These are phyloP conservation scores for Magnolia sinica DNA, from an alignment of 164 flowering plant genomes.

Conservation along the genomic window DNA sequence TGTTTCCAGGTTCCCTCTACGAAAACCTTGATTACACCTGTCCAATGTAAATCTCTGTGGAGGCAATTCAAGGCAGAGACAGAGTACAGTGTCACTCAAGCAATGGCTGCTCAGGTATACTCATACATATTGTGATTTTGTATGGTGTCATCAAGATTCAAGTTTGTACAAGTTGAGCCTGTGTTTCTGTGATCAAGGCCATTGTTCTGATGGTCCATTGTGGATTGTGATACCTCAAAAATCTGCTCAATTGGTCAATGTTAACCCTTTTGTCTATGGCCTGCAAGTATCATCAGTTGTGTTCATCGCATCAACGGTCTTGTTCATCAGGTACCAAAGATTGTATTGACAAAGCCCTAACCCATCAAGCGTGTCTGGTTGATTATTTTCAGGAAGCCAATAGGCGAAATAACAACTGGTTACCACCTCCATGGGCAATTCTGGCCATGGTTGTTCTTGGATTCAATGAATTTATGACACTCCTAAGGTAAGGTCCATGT, in stretches of 20 bases:
- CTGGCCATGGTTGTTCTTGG: constrained; percentile 71
- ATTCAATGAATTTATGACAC: constrained; percentile 96
- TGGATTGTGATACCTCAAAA: not conserved
- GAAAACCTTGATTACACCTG: constrained; percentile 78
- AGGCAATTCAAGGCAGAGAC: constrained; percentile 86
- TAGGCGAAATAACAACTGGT: constrained; percentile 86
- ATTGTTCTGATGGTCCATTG: not conserved
- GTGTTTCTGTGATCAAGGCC: not conserved
- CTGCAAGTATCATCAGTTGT: too few relatives aligned
- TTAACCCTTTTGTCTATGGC: too few relatives aligned
- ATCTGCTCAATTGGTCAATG: too few relatives aligned
- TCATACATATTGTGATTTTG: not conserved
- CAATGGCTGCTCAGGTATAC: constrained; percentile 80
- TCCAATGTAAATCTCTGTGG: constrained; percentile 89
- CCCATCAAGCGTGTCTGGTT: not conserved
- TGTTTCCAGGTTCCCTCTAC: constrained; percentile 55
- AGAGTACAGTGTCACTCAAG: constrained; percentile 82
- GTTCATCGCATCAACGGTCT: too few relatives aligned
- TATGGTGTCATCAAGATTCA: not conserved
- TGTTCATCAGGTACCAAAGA: too few relatives aligned
- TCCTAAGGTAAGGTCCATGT: constrained; percentile 50
- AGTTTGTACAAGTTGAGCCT: not conserved
- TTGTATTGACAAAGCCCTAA: not conserved
- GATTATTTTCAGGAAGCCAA: constrained; percentile 62
- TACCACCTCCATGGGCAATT: constrained; percentile 98